Evolutionary conservation across 176 grass and related monocot species (phyloP).

Genomic region (Bolboschoenus planiculmis): DNA sequence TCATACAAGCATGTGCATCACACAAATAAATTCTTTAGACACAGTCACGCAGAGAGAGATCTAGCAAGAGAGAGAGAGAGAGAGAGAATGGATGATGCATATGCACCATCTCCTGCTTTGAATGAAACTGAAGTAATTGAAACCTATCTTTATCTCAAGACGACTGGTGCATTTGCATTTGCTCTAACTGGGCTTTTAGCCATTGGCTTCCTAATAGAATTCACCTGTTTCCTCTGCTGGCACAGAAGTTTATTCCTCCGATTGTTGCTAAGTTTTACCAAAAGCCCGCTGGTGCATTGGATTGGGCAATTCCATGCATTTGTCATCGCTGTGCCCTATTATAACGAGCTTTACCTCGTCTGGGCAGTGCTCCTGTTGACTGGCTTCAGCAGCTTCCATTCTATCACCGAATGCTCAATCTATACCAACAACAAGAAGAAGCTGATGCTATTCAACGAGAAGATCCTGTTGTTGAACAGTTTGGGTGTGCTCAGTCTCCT

Average conservation of each 20-base stretch:
- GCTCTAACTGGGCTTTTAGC: background rate
- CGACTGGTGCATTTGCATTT: background rate
- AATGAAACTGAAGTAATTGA: too few species aligned
- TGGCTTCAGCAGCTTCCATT: slow-evolving; percentile 7
- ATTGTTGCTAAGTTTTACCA: background rate
- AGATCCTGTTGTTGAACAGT: background rate
- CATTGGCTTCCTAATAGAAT: background rate
- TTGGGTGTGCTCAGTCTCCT: background rate
- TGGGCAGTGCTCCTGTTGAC: background rate
- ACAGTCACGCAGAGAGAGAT: background rate
- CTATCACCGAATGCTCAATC: background rate
- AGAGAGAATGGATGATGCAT: background rate
- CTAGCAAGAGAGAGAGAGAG: background rate
- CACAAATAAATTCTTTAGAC: background rate
- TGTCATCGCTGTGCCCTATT: background rate
- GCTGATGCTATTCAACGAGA: background rate
- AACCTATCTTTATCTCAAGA: background rate
- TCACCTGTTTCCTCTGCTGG: background rate
- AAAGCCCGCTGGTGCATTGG: background rate
- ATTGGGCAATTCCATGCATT: background rate
- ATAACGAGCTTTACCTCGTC: slow-evolving; percentile 1
- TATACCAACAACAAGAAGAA: background rate
- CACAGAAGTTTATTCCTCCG: background rate
- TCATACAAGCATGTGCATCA: background rate
- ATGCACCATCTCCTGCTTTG: background rate